These are phyloP conservation scores for Coemansia sp. DNA, from an alignment of 192 early-diverging fungal genomes.

Conservation along the genomic window DNA sequence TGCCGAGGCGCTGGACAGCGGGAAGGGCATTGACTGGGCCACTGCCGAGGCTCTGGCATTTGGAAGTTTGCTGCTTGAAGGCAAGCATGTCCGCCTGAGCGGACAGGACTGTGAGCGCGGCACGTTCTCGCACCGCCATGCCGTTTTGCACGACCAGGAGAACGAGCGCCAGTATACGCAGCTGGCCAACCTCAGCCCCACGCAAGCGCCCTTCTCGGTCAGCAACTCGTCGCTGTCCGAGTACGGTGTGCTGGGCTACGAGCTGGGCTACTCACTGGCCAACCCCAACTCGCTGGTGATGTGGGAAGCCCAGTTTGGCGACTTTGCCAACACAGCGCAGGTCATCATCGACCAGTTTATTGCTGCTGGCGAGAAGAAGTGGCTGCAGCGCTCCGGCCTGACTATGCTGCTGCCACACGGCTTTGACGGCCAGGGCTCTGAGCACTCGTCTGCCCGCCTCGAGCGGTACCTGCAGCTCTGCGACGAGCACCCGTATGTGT, in stretches of 20 bases:
- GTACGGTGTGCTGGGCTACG: constrained; percentile 93
- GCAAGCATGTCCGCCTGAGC: constrained; percentile 87
- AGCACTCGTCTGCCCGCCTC: constrained; percentile 93
- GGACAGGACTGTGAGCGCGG: constrained; percentile 99
- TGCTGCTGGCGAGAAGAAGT: constrained; percentile 93
- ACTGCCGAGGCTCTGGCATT: constrained; percentile 93
- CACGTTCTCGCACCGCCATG: constrained; percentile 98
- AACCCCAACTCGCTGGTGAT: constrained; percentile 91
- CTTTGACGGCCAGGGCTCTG: constrained; percentile 97
- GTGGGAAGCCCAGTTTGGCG: constrained; percentile 99
- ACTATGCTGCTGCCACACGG: constrained; percentile 94
- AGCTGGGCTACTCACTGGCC: constrained; percentile 94
- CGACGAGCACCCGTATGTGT: constrained; percentile 90
- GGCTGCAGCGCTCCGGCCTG: constrained; percentile 94
- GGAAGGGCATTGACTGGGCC: constrained; percentile 90
- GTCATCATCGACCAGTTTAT: constrained; percentile 99
- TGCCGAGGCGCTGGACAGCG: constrained; percentile 75
- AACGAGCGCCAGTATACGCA: constrained; percentile 79
- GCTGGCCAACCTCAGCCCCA: constrained; percentile 82
- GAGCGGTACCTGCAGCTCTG: constrained; percentile 95
- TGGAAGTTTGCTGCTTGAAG: constrained; percentile 86
- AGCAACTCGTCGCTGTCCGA: constrained; percentile 96
- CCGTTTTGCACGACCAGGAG: constrained; percentile 93
- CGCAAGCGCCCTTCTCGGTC: constrained; percentile 85
- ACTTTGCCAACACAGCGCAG: constrained; percentile 97